These are phyloP conservation scores for Hirsutella minnesotensis DNA, from an alignment of 2,329 filamentous ascomycete species.

Conservation along the genomic window DNA sequence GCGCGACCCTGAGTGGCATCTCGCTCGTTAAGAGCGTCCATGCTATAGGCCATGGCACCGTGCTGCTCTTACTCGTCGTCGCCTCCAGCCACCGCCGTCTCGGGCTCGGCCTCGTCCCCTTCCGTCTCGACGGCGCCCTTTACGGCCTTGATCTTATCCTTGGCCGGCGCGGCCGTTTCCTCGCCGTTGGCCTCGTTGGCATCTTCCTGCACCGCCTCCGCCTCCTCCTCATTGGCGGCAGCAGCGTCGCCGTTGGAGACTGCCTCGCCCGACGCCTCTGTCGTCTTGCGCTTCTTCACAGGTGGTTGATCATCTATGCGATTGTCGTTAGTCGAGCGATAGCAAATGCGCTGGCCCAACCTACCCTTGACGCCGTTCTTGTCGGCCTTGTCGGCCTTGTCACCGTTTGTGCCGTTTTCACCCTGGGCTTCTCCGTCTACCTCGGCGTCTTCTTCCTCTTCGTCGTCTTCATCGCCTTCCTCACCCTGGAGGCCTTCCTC, in stretches of 20 bases:
- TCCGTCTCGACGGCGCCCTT: slow-evolving; percentile 15
- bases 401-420: slow-evolving; percentile 7
- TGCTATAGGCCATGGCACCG: too few species aligned
- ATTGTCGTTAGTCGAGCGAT: not conserved
- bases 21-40: too few species aligned
- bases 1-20: too few species aligned
- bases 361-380: slow-evolving; percentile 15
- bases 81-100: slow-evolving; percentile 16
- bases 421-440: slow-evolving; percentile 13
- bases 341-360: slow-evolving; percentile 4
- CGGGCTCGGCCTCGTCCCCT: slow-evolving; percentile 13
- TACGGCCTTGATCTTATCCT: slow-evolving; percentile 11
- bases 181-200: slow-evolving; percentile 15
- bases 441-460: slow-evolving; percentile 15
- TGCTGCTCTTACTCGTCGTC: slow-evolving; percentile 13
- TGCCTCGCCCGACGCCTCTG: slow-evolving; percentile 9
- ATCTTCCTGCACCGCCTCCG: slow-evolving; percentile 11
- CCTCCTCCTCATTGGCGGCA: slow-evolving; percentile 13
- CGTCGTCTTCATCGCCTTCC: slow-evolving; percentile 20
- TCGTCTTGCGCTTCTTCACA: slow-evolving; percentile 40
- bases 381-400: slow-evolving; percentile 7
- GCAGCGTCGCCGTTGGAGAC: slow-evolving; percentile 22
- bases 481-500: slow-evolving; percentile 25
- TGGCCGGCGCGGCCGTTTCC: slow-evolving; percentile 10
- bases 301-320: slow-evolving; percentile 28